A percentile compares a stretch with the other conserved stretches of the same genome.
Conservation (phyloP, 78 protist genomes). For the Dictyostelium firmibasis region DNA sequence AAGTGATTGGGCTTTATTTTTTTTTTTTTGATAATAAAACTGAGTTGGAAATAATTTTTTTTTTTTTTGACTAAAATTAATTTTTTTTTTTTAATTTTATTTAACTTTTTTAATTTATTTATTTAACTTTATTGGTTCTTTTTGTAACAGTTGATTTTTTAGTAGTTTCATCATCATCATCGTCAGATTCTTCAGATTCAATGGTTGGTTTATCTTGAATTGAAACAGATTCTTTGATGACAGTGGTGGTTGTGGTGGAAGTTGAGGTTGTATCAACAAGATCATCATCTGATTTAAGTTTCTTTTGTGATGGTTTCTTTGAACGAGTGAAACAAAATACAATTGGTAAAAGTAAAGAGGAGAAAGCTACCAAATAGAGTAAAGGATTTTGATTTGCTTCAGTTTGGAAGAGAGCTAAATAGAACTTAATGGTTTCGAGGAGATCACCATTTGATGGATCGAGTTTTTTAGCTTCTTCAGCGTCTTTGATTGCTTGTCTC, state of each 20-base stretch:
- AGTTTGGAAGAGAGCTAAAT: neutral
- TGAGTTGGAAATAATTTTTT: neutral
- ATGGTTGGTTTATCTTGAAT: neutral
- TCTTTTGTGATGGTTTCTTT: neutral
- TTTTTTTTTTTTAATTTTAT: neutral
- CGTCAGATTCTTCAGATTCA: neutral
- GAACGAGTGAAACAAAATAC: slow-evolving; percentile 10
- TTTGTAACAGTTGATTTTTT: neutral
- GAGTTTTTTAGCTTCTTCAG: slow-evolving; percentile 49
- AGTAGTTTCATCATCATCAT: neutral
- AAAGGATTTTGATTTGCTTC: slow-evolving; percentile 53
- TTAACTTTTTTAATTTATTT: neutral
- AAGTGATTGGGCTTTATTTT: too few species aligned
- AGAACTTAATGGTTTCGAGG: neutral
- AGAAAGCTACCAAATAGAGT: neutral
- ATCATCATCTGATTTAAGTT: neutral
- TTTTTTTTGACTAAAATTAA: neutral
- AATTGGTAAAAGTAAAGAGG: slow-evolving; percentile 29
- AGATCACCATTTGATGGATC: neutral
- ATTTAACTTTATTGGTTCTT: slow-evolving; percentile 20
- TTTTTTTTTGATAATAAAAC: neutral
- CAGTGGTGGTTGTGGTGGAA: neutral
- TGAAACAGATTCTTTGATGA: neutral
- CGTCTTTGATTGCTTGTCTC: slow-evolving; percentile 42
- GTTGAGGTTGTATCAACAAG: neutral